Evolutionary conservation across 805 yeast species (phyloP), one percentile per base, ranked within the genome.

Genomic region (Priceomyces haplophilus): DNA sequence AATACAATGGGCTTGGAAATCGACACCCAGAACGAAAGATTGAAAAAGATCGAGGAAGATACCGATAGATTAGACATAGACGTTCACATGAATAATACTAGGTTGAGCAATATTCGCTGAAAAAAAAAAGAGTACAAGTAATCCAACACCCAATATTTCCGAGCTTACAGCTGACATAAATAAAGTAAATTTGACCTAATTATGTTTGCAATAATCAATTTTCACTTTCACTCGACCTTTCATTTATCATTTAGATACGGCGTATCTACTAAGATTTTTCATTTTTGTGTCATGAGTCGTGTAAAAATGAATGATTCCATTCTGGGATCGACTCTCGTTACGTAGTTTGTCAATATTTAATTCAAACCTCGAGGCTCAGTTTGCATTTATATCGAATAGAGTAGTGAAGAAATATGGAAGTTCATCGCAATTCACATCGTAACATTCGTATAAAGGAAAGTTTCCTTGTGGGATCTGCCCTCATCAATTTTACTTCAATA

Each of bases 31-130:
- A 89, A 87, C 58, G 62, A 62, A 20, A 80, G 95, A 52, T 71
- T 91, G 52, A 78, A 77, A 44, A 75, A 80, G 48, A 83, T 93
- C 50, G 91, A 87, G 53, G 89, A 88, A 51, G 83, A 85, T 57
- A 85, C 96, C 2, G 95, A 88, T 58, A 77, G 78, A 41, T 73
- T 89, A 58, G 97, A 91, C 62, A 83, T 88, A 44, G 83, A 83
- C 58, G 83, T 91, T 40, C 90, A 86, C 58, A 69, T 84, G 66
- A 87, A 86, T 58, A 83, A 84, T 25, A 75, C 83, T 15, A 77
- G 86, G 44, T 70, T 86, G 60, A 76, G 80, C 37, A 72, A 79
- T 49, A 78, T 79, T 39, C 64, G 73, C 19, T 45, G 13, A 17
- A 11, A 16, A 16, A 34, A 30, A 13, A n/a, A 10, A 25, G 12